These are phyloP conservation scores for Corchorus capsularis DNA, from an alignment of 345 rosid species.

Conservation along the genomic window DNA sequence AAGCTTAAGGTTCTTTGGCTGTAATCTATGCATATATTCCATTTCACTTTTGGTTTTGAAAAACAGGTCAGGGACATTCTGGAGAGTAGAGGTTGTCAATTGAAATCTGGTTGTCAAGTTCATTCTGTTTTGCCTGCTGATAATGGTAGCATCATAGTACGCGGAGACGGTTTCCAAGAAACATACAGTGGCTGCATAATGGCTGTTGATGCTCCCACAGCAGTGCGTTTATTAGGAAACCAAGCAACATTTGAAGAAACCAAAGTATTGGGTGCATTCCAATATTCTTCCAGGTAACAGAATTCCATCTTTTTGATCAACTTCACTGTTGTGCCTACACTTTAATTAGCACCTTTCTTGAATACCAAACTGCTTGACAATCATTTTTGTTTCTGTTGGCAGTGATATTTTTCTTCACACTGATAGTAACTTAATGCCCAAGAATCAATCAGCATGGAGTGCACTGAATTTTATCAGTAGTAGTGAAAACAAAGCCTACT, in stretches of 20 bases:
- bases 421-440: constrained; percentile 77
- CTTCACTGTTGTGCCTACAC: not conserved
- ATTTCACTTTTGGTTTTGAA: no score
- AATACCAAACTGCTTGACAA: no score
- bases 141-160: constrained; percentile 41
- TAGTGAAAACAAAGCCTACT: constrained; percentile 56
- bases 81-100: constrained; percentile 58
- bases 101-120: constrained; percentile 56
- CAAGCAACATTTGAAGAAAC: constrained; percentile 73
- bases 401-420: constrained; percentile 79
- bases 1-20: constrained; percentile 25
- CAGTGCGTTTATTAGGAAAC: constrained; percentile 56
- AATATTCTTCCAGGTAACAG: constrained; percentile 67
- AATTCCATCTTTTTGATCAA: not conserved
- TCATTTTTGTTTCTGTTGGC: constrained; percentile 30
- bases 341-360: not conserved
- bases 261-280: constrained; percentile 84
- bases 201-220: constrained; percentile 75
- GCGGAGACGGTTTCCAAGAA: constrained; percentile 54
- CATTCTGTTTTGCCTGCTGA: constrained; percentile 40
- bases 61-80: constrained; percentile 61
- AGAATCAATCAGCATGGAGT: constrained; percentile 79
- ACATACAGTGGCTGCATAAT: constrained; percentile 54
- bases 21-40: not conserved
- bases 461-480: constrained; percentile 89